phyloP scores from a whole-genome alignment of 208 protist genomes.

The Spongospora subterranea region DNA sequence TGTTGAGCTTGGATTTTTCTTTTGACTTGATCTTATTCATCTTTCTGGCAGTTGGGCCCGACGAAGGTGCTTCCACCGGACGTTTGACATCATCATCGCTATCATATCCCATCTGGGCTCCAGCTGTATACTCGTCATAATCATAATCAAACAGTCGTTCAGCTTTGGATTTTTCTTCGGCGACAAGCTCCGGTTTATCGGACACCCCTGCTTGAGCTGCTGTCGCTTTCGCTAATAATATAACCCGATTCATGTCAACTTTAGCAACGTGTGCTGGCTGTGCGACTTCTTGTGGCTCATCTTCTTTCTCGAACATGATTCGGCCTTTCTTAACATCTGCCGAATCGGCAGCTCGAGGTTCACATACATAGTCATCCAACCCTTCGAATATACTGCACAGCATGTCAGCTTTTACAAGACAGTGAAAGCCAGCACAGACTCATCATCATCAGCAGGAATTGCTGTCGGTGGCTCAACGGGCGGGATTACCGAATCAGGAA shows the following conservation, averaged over 20 bases:
- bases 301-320: not conserved
- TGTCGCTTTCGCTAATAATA: not conserved
- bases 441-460: not conserved
- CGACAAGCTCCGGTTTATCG: not conserved
- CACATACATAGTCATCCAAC: conserved; percentile 15
- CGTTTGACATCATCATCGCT: not conserved
- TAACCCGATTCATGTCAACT: not conserved
- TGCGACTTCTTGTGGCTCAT: not conserved
- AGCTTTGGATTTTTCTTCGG: not conserved
- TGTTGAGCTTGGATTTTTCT: conserved; percentile 39
- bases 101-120: not conserved
- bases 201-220: not conserved
- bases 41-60: not conserved
- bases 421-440: not conserved
- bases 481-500: not conserved
- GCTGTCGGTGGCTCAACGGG: not conserved
- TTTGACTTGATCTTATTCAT: not conserved
- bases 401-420: not conserved
- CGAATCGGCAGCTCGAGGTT: not conserved
- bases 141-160: not conserved
- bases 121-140: conserved; percentile 49
- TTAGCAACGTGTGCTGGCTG: not conserved
- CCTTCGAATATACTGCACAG: conserved; percentile 5
- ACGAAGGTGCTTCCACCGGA: not conserved
- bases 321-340: not conserved